These are phyloP conservation scores for Glomus cerebriforme DNA, from an alignment of 192 early-diverging fungal species.

Conservation along the genomic window DNA sequence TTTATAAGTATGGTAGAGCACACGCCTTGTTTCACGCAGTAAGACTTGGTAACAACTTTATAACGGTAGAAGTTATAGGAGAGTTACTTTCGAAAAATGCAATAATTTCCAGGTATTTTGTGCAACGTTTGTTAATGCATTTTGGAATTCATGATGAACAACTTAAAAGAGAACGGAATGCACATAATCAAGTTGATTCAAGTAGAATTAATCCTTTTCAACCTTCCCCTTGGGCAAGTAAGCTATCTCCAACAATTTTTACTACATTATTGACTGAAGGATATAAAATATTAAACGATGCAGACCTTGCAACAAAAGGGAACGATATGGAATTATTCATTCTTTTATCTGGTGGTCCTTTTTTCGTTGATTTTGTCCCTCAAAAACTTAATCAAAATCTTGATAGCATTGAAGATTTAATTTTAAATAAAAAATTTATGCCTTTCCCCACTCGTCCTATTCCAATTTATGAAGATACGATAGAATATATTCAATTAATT, in stretches of 20 bases:
- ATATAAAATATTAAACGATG: not conserved
- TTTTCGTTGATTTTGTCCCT: not conserved
- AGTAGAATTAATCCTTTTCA: not conserved
- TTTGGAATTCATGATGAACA: conserved; percentile 1
- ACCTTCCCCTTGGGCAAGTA: not conserved
- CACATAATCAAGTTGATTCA: not conserved
- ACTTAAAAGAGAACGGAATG: not conserved
- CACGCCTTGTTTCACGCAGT: conserved; percentile 21
- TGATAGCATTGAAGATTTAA: not conserved
- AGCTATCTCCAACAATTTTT: not conserved
- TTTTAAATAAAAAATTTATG: not conserved
- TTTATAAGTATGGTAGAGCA: conserved; percentile 5
- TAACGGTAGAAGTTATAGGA: not conserved
- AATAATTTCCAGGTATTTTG: conserved; percentile 7
- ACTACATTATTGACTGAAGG: not conserved
- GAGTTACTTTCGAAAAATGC: not conserved
- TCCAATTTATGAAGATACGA: not conserved
- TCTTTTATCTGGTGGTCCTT: not conserved
- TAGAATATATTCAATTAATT: not conserved
- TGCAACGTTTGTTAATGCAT: conserved; percentile 1
- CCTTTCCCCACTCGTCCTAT: conserved; percentile 13
- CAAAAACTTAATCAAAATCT: not conserved
- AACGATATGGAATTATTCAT: conserved; percentile 21
- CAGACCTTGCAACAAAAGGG: not conserved
- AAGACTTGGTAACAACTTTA: not conserved